Base-by-base conservation (phyloP, 2,329 filamentous ascomycete genomes). In the Neonectria faginata region DNA sequence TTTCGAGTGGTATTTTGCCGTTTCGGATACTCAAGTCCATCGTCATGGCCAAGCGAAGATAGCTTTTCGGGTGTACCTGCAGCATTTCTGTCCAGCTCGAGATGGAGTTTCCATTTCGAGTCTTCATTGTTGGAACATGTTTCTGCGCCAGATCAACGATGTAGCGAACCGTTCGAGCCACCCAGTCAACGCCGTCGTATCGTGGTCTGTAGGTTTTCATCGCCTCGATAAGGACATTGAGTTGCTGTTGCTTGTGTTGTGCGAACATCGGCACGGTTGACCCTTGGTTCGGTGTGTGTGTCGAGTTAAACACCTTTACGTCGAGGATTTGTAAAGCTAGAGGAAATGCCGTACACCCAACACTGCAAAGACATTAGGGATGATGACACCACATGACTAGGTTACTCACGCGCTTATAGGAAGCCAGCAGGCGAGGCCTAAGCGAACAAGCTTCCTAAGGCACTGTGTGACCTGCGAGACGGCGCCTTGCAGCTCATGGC, bases 101-200 rank as follows among this genome's bases (percentile, higher is more conserved):
- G 0, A 67, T 65, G 0, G 65, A 22, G n/a, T n/a, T 5, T 36
- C 52, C 2, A 52, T 44, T 5, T 53, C 64, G 2, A 29, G 14
- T 11, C 27, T 36, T 7, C 11, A 56, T 0, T 18, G 59, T 8
- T 0, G 67, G 63, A 2, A 67, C 60, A 14, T 67, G 54, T 5
- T 72, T 69, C 20, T 64, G 60, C 0, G 71, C 71, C 0, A 74
- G 59, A 0, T 70, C 67, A 6, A 71, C 71, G 0, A 73, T 72
- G 7, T 70, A 69, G 1, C 70, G 63, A 3, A 71, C 67, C 0
- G 71, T 66, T 0, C 65, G 64, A 36, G 70, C 68, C 2, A 73
- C 71, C 71, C 71, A 73, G 9, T 73, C 71, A 0, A 71, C 68
- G 12, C 70, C 72, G 27, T 73, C 73, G 14, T 73, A 73, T 1